Base-by-base conservation (phyloP, 176 grass and related monocot genomes). In the Stipa capillata region DNA sequence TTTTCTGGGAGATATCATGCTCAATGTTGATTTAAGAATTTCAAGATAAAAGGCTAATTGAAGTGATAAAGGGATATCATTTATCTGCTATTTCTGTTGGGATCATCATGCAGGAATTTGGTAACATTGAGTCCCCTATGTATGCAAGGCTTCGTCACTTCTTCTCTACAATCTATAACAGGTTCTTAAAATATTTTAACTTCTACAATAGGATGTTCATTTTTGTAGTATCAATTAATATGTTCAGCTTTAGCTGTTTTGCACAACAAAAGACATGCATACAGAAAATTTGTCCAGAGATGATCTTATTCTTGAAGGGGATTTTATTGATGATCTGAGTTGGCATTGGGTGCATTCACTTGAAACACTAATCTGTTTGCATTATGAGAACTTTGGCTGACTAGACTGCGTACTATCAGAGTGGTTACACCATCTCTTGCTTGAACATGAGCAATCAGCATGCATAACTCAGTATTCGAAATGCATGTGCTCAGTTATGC, bases 91-190 rank as follows among this genome's bases (percentile, higher is more conserved):
- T 79, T 66, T 61, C 6, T 81, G 33, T 7, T 63, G 43, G 18
- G 47, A 49, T 73, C 69, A 33, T 44, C 25, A 5, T 92, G 55
- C 65, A 98, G 95, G 95, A 98, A 91, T 98, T 98, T 49, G 95
- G 95, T 45, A 98, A 98, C 72, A 87, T 98, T 40, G 95, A 94
- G 82, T 87, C 88, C n/a, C 92, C 95, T 84, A 98, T 98, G 92
- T 88, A 91, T 89, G 78, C 90, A 63, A 86, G 92, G 41, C 90
- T 94, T 31, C 92, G 86, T 33, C 92, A 85, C 75, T 98, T 98
- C 86, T 94, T 98, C 72, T 89, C 83, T 27, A 94, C 96, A 52
- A 94, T 94, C 42, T 98, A 94, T 63, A 92, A 27, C 39, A 97
- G 91, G 91, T 97, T 37, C 24, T 44, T 53, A n/a, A n/a, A n/a